These are phyloP conservation scores for Phalaenopsis aphrodite DNA, from an alignment of 106 monocot genomes.

Conservation along the genomic window DNA sequence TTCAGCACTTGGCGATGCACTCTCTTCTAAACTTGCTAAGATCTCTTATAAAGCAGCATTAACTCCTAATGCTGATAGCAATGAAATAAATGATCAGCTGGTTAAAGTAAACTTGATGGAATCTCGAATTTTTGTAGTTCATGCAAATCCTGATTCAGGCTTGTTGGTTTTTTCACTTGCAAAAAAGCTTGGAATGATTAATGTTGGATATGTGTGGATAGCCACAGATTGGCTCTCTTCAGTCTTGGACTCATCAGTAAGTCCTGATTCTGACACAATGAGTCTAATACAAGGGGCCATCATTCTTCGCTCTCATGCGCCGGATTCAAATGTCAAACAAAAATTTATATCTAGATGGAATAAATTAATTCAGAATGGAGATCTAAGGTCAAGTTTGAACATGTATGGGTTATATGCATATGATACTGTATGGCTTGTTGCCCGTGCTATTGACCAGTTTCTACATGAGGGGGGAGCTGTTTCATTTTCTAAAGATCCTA, in stretches of 20 bases:
- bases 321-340: constrained; percentile 38
- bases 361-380: constrained; percentile 13
- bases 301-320: constrained; percentile 43
- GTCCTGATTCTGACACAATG: constrained; percentile 21
- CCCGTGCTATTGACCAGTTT: constrained; percentile 56
- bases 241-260: constrained; percentile 34
- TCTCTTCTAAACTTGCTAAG: constrained; percentile 34
- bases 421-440: constrained; percentile 72
- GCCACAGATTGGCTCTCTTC: constrained; percentile 76
- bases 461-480: constrained; percentile 30
- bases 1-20: constrained; percentile 42
- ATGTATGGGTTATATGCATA: constrained; percentile 71
- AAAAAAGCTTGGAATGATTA: constrained; percentile 42
- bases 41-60: constrained; percentile 73
- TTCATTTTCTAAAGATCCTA: constrained; percentile 51
- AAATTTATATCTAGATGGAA: constrained; percentile 50
- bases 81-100: constrained; percentile 35
- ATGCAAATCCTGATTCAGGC: constrained; percentile 79
- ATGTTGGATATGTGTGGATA: constrained; percentile 74
- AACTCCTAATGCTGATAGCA: constrained; percentile 25
- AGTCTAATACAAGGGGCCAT: constrained; percentile 58
- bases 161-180: constrained; percentile 49
- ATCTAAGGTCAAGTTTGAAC: constrained; percentile 32
- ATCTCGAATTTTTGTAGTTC: constrained; percentile 67
- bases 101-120: constrained; percentile 57